These are phyloP conservation scores for Coniochaeta pulveracea DNA, from an alignment of 2,329 filamentous ascomycete genomes.

Conservation along the genomic window DNA sequence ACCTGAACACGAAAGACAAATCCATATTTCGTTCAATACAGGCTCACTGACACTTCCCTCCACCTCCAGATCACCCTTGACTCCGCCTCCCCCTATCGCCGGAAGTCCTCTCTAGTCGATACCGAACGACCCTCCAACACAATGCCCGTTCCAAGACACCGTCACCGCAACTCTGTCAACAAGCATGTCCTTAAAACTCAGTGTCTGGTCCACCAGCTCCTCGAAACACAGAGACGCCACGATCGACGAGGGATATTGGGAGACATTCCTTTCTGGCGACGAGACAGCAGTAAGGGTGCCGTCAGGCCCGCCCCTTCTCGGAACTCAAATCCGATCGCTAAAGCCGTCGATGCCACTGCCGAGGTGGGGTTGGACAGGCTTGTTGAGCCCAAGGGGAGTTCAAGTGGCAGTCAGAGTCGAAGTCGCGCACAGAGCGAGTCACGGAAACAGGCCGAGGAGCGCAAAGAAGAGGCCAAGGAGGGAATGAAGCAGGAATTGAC, in stretches of 20 bases:
- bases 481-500: not conserved
- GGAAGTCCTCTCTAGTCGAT: constrained; percentile 54
- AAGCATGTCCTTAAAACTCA: constrained; percentile 32
- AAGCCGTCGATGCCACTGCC: constrained; percentile 12
- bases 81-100: constrained; percentile 45
- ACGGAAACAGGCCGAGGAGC: not conserved
- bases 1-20: too few species aligned
- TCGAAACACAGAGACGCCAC: constrained; percentile 40
- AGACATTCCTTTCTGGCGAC: too few species aligned
- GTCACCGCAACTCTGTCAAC: constrained; percentile 11
- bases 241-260: constrained; percentile 7
- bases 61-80: constrained; percentile 48
- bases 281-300: constrained; percentile 5
- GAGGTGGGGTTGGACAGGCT: constrained; percentile 17
- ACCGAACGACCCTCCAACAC: constrained; percentile 25
- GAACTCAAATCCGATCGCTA: constrained; percentile 6
- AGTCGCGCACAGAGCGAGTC: constrained; percentile 5
- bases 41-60: not conserved
- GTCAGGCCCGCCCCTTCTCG: constrained; percentile 9
- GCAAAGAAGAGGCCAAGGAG: not conserved
- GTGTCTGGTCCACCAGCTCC: constrained; percentile 54
- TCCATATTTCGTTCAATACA: too few species aligned
- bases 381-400: constrained; percentile 24
- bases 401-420: constrained; percentile 9
- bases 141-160: constrained; percentile 21